These are phyloP conservation scores for Roridomyces roridus DNA, from an alignment of 768 basidiomycete genomes.

Conservation along the genomic window DNA sequence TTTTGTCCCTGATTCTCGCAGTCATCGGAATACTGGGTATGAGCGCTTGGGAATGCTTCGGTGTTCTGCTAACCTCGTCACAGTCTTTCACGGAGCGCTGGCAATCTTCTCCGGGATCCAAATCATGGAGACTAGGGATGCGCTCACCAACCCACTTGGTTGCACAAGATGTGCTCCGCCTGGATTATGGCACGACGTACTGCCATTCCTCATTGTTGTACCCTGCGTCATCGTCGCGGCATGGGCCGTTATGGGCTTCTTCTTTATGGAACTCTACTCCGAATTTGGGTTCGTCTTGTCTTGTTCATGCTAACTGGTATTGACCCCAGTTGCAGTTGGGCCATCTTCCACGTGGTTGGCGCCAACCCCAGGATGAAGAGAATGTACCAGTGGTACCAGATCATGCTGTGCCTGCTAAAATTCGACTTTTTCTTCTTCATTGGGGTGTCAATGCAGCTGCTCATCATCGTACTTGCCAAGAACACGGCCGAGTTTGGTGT, in stretches of 20 bases:
- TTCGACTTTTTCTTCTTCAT: slow-evolving; percentile 90
- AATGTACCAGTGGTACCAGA: slow-evolving; percentile 90
- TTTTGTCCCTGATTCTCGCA: too few species aligned
- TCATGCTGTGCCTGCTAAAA: slow-evolving; percentile 86
- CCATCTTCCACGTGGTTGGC: slow-evolving; percentile 88
- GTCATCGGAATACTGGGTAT: slow-evolving; percentile 74
- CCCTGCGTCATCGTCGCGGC: slow-evolving; percentile 73
- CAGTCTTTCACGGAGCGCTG: slow-evolving; percentile 79
- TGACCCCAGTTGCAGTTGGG: slow-evolving; percentile 62
- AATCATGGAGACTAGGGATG: slow-evolving; percentile 73
- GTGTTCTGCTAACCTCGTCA: neutral
- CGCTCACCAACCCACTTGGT: slow-evolving; percentile 48
- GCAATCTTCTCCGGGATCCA: slow-evolving; percentile 79
- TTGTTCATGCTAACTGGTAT: slow-evolving; percentile 1
- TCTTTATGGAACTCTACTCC: slow-evolving; percentile 70
- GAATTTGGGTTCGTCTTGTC: slow-evolving; percentile 78
- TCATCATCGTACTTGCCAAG: slow-evolving; percentile 73
- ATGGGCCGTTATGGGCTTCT: slow-evolving; percentile 72
- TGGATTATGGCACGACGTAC: slow-evolving; percentile 62
- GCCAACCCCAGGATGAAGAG: slow-evolving; percentile 87
- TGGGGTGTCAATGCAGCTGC: slow-evolving; percentile 91
- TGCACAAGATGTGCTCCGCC: slow-evolving; percentile 49
- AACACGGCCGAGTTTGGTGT: slow-evolving; percentile 80
- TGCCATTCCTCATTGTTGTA: slow-evolving; percentile 73
- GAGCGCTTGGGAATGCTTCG: slow-evolving; percentile 16